phyloP scores from a whole-genome alignment of 2,329 filamentous ascomycete genomes.

The Claviceps pazoutovae region DNA sequence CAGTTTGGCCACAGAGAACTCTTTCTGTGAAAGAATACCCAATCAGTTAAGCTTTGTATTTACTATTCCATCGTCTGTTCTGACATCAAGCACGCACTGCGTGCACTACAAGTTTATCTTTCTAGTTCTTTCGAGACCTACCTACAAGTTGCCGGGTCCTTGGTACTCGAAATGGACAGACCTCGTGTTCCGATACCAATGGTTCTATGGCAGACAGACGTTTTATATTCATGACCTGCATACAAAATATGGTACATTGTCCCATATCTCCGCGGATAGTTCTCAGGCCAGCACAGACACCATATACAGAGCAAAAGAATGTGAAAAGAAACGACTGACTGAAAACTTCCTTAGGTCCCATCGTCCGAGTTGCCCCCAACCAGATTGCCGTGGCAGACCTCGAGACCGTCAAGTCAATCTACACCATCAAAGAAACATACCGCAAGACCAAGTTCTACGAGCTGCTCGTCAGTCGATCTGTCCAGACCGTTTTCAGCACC shows the following conservation, averaged over 20 bases:
- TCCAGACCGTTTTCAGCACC: conserved; percentile 24
- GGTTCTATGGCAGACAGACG: conserved; percentile 6
- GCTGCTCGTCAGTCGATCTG: conserved; percentile 8
- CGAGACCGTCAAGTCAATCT: conserved; percentile 17
- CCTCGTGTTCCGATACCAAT: conserved; percentile 9
- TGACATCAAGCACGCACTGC: neutral
- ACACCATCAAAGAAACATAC: conserved; percentile 15
- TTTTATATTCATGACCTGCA: conserved; percentile 13
- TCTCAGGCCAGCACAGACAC: too few relatives aligned
- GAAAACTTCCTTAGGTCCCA: conserved; percentile 8
- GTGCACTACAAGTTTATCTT: neutral
- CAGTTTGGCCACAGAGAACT: too few relatives aligned
- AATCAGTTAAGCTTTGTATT: neutral
- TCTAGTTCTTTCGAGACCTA: conserved; percentile 2
- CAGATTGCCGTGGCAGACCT: conserved; percentile 13
- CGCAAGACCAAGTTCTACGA: conserved; percentile 13
- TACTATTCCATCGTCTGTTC: neutral
- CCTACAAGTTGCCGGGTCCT: conserved; percentile 11
- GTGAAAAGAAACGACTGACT: neutral
- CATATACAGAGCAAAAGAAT: too few relatives aligned
- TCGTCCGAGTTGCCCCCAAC: conserved; percentile 14
- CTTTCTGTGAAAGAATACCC: neutral
- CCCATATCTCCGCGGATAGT: too few relatives aligned
- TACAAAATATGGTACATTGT: conserved; percentile 10
- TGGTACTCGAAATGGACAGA: conserved; percentile 14